phyloP scores from a whole-genome alignment of 2,329 filamentous ascomycete genomes.

The Colletotrichum musae region DNA sequence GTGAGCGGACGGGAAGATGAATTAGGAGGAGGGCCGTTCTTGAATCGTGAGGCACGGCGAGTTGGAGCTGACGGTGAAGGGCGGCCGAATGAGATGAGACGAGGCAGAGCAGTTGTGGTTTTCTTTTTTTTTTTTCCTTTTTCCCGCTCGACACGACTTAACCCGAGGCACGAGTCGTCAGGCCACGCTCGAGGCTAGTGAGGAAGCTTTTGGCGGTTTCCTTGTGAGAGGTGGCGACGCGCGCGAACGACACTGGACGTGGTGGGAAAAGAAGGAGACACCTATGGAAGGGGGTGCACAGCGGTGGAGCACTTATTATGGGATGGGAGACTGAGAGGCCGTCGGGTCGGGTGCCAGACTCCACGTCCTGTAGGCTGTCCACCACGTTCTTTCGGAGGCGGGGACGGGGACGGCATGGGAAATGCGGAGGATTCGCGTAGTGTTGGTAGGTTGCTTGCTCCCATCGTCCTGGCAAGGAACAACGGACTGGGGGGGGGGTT shows the following conservation, averaged over 20 bases:
- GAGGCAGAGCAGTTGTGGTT: not conserved
- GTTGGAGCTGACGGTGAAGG: not conserved
- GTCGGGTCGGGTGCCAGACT: not conserved
- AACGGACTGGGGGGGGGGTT: too few relatives aligned
- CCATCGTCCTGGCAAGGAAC: too few relatives aligned
- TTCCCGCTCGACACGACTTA: too few relatives aligned
- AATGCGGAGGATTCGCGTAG: constrained; percentile 35
- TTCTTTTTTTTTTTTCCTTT: too few relatives aligned
- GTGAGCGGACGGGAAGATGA: constrained; percentile 14
- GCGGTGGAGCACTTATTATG: constrained; percentile 40
- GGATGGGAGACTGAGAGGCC: constrained; percentile 6
- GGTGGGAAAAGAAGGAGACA: constrained; percentile 18
- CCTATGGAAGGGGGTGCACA: constrained; percentile 22
- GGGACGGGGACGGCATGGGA: not conserved
- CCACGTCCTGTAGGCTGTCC: too few relatives aligned
- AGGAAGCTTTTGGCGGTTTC: constrained; percentile 19
- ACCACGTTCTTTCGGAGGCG: not conserved
- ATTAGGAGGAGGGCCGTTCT: constrained; percentile 1
- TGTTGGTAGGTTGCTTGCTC: constrained; percentile 3
- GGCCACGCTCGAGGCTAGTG: constrained; percentile 29
- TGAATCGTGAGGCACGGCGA: not conserved
- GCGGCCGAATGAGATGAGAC: constrained; percentile 11
- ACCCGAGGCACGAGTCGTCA: constrained; percentile 3
- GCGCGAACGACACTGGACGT: not conserved
- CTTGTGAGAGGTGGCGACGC: constrained; percentile 15